phyloP scores from a whole-genome alignment of 768 basidiomycete genomes.

The Thelephora ganbajun region DNA sequence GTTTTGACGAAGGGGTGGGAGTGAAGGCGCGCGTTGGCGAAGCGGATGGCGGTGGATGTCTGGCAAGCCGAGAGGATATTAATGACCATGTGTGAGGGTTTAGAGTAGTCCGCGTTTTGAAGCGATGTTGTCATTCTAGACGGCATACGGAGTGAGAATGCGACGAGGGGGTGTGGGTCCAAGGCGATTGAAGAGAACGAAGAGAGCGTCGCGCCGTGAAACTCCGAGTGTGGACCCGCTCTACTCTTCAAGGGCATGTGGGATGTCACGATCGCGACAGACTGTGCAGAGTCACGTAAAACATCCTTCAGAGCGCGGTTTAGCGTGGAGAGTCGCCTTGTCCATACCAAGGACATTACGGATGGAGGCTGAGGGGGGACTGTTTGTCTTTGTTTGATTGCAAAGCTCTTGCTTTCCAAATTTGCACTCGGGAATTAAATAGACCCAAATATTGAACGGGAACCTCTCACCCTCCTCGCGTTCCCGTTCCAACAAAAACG shows the following conservation, averaged over 20 bases:
- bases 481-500: too few species aligned
- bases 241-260: constrained; percentile 25
- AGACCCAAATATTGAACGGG: too few species aligned
- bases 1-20: constrained; percentile 40
- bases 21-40: constrained; percentile 61
- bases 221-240: constrained; percentile 15
- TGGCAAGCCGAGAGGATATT: constrained; percentile 70
- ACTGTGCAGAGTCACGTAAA: constrained; percentile 67
- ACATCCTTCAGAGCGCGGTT: constrained; percentile 32
- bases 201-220: constrained; percentile 87
- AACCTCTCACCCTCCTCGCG: too few species aligned
- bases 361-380: neutral
- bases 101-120: constrained; percentile 14
- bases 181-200: constrained; percentile 88
- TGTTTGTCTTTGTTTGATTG: constrained; percentile 14
- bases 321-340: constrained; percentile 1
- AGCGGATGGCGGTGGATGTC: constrained; percentile 43
- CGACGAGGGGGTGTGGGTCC: constrained; percentile 76
- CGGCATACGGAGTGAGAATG: constrained; percentile 82
- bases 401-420: constrained; percentile 7
- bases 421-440: too few species aligned
- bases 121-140: constrained; percentile 72
- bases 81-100: constrained; percentile 48
- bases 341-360: neutral
- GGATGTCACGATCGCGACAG: constrained; percentile 77